Base-by-base conservation (phyloP, 2,329 filamentous ascomycete species). In the Grosmannia penicillata region DNA sequence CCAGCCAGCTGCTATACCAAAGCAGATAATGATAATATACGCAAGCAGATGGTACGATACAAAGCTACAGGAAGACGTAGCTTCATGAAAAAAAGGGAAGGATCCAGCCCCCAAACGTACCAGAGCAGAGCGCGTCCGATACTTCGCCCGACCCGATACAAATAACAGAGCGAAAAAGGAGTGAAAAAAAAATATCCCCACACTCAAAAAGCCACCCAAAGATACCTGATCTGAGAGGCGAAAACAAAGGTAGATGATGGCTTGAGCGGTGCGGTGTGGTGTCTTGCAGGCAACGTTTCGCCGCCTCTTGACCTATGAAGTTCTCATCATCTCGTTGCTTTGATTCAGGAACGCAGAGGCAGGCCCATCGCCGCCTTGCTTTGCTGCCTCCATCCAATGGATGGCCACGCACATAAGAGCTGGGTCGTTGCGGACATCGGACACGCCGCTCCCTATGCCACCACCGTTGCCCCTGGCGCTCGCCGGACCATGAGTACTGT, bases 361-460 rank as follows among this genome's bases (percentile, higher is more conserved):
- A 48, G 93, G 64, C 52, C 81, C 73, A 55, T 96, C 89, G 1
- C 86, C 86, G n/a, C 86, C 86, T 39, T 72, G 71, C 49, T 84
- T 82, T 27, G 83, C 86, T 47, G 83, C 68, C 61, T 89, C 84
- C 86, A 96, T 95, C 87, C 89, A 96, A 63, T 96, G 89, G 58
- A 93, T 78, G 9, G 89, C 89, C 41, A 94, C 75, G 51, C 87
- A 95, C 82, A 96, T 91, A 30, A 86, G 76, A 38, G 80, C 80
- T 2, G 84, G 83, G 55, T 95, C 85, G 43, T 78, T 86, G 47
- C 84, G 57, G 26, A 72, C 66, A 42, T 72, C 61, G 15, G 61
- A 62, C 34, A 65, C 60, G 37, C 56, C 55, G 27, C 49, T 47
- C 51, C 10, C 11, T 18, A 6, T 51, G 25, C 38, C 27, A 13